A percentile compares a stretch with the other conserved stretches of the same genome.
Conservation (phyloP, 495 filamentous ascomycete species). For the Diplogelasinospora grovesii region DNA sequence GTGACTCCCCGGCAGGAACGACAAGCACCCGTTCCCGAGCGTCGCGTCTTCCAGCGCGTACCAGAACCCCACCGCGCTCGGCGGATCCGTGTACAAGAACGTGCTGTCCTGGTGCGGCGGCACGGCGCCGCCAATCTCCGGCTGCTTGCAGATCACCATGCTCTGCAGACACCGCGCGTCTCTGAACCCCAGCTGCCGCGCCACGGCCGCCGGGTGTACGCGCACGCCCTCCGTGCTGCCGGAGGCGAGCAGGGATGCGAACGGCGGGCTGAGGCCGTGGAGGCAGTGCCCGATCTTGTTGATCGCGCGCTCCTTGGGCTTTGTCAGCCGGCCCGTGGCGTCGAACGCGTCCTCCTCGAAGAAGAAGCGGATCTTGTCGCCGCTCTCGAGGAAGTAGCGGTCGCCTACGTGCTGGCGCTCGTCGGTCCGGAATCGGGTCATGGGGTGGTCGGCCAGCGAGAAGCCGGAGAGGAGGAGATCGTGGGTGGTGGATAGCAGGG, state of each 20-base stretch:
- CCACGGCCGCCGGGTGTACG: conserved; percentile 52
- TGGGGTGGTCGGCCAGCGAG: conserved; percentile 70
- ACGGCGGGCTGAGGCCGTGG: conserved; percentile 67
- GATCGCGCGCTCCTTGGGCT: conserved; percentile 74
- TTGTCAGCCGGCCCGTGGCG: conserved; percentile 46
- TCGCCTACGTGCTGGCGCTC: conserved; percentile 75
- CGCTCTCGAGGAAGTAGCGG: conserved; percentile 83
- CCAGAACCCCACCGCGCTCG: conserved; percentile 89
- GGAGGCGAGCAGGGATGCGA: conserved; percentile 52
- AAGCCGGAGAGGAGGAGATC: conserved; percentile 69
- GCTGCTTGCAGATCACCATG: conserved; percentile 98
- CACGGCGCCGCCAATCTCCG: conserved; percentile 86
- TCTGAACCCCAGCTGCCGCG: conserved; percentile 60
- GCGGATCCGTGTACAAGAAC: conserved; percentile 88
- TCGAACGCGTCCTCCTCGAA: conserved; percentile 83
- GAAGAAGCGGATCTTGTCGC: conserved; percentile 93
- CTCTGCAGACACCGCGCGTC: conserved; percentile 74
- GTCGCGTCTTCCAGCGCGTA: conserved; percentile 92
- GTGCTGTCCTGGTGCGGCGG: conserved; percentile 84
- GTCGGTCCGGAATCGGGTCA: conserved; percentile 84
- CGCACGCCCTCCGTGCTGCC: conserved; percentile 11
- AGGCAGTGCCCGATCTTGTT: conserved; percentile 97
- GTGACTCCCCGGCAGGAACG: conserved; percentile 77
- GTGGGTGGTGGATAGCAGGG: conserved; percentile 69
- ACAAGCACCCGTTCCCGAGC: conserved; percentile 76